Conservation (phyloP, 176 grass and related monocot species). For the Stipa capillata region DNA sequence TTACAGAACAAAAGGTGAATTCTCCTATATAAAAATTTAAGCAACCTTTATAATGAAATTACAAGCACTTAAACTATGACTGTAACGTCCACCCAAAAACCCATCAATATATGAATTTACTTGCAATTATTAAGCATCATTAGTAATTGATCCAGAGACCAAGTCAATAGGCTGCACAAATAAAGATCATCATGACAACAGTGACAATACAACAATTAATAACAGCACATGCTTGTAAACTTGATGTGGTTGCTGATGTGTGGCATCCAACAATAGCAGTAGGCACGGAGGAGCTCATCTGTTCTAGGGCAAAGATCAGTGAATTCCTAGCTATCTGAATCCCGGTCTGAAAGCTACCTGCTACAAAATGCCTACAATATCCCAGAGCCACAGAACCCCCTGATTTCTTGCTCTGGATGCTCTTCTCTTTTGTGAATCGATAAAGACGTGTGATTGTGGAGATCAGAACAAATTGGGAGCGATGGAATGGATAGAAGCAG, state of each 20-base stretch:
- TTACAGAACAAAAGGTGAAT: not conserved
- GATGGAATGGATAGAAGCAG: not conserved
- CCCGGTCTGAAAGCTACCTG: not conserved
- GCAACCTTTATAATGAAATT: no score
- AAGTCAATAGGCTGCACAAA: conserved; percentile 2
- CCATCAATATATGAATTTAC: no score
- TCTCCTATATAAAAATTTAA: not conserved
- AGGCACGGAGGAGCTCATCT: conserved; percentile 23
- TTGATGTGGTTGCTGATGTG: conserved; percentile 6
- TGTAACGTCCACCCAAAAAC: no score
- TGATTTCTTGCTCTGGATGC: not conserved
- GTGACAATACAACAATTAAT: conserved; percentile 14
- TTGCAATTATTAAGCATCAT: not conserved
- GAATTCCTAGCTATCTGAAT: not conserved
- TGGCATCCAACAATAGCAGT: conserved; percentile 28
- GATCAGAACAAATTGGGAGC: not conserved
- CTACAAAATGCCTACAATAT: not conserved
- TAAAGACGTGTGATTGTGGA: not conserved
- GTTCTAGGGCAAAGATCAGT: conserved; percentile 3
- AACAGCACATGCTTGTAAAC: conserved; percentile 16
- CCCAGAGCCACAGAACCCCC: not conserved
- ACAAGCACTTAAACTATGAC: not conserved
- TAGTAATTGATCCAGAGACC: not conserved
- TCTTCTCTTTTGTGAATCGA: not conserved
- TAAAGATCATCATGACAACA: conserved; percentile 11